Evolutionary conservation across 106 monocot genomes (phyloP).

Genomic region (Iris macrosiphon): DNA sequence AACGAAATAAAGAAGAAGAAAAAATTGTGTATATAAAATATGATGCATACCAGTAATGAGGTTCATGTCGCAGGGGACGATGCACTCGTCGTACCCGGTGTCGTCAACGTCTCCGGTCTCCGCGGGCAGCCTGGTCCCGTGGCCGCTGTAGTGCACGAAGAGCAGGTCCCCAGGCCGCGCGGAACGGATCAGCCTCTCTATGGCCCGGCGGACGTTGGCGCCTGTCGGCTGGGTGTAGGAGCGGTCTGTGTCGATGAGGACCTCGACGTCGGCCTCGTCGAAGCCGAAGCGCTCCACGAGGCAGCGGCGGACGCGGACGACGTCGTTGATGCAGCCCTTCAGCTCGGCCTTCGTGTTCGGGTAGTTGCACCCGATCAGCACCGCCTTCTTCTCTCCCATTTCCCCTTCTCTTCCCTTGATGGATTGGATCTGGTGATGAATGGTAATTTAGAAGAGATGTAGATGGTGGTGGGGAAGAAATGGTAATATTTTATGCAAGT

Average conservation of each 20-base stretch:
- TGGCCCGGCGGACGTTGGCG: conserved; percentile 77
- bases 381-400: conserved; percentile 66
- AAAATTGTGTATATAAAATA: too few relatives aligned
- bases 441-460: too few relatives aligned
- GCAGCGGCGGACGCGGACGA: conserved; percentile 64
- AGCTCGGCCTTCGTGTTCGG: conserved; percentile 87
- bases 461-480: too few relatives aligned
- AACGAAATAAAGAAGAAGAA: too few relatives aligned
- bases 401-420: too few relatives aligned
- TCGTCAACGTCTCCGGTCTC: conserved; percentile 91
- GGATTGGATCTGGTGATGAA: too few relatives aligned
- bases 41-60: conserved; percentile 32
- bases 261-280: conserved; percentile 59
- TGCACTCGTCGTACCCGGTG: conserved; percentile 53
- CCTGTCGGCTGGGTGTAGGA: conserved; percentile 64
- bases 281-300: conserved; percentile 78
- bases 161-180: conserved; percentile 67
- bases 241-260: conserved; percentile 74
- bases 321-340: conserved; percentile 94
- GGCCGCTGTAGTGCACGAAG: conserved; percentile 94
- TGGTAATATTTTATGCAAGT: too few relatives aligned
- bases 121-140: conserved; percentile 88
- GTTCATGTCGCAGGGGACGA: conserved; percentile 30
- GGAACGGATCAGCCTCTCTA: conserved; percentile 41
- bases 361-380: conserved; percentile 88